Percentiles rank a stretch among this genome's conserved stretches.
Conservation (phyloP, 2,329 filamentous ascomycete species). For the Gremmenia infestans region DNA sequence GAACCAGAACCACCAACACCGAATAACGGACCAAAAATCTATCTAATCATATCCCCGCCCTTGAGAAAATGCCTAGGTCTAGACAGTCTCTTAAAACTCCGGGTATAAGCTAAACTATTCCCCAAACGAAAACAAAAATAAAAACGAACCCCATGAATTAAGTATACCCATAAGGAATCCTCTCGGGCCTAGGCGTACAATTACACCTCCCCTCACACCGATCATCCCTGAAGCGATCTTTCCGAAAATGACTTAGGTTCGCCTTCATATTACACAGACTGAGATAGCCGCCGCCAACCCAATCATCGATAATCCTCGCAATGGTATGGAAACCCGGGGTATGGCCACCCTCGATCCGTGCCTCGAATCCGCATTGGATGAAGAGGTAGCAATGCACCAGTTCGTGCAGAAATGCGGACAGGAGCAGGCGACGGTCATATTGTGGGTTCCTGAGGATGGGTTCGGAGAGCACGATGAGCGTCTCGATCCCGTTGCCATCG, state of each 20-base stretch:
- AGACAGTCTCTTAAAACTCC: background rate
- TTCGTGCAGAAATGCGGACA: slow-evolving; percentile 62
- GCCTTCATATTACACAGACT: slow-evolving; percentile 57
- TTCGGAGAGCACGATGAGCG: slow-evolving; percentile 55
- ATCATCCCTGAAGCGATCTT: slow-evolving; percentile 5
- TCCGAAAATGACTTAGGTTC: slow-evolving; percentile 50
- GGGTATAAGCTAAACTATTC: background rate
- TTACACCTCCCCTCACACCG: background rate
- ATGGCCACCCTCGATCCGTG: slow-evolving; percentile 52
- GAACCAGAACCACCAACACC: background rate
- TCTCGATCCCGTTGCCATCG: slow-evolving; percentile 49
- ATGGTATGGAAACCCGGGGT: slow-evolving; percentile 56
- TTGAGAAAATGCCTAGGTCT: background rate
- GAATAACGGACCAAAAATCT: background rate
- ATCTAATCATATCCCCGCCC: background rate
- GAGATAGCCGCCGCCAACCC: slow-evolving; percentile 50
- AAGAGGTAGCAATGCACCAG: slow-evolving; percentile 64
- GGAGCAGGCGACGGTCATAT: slow-evolving; percentile 56
- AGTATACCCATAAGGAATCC: too few relatives aligned
- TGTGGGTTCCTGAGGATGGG: slow-evolving; percentile 46
- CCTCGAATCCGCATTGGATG: slow-evolving; percentile 54
- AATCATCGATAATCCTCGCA: slow-evolving; percentile 54
- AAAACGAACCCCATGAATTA: too few relatives aligned
- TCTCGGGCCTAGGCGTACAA: too few relatives aligned
- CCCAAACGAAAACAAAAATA: too few relatives aligned